Conservation (phyloP, 23 red algal species). For the Cyanidiococcus yangmingshanensis region DNA sequence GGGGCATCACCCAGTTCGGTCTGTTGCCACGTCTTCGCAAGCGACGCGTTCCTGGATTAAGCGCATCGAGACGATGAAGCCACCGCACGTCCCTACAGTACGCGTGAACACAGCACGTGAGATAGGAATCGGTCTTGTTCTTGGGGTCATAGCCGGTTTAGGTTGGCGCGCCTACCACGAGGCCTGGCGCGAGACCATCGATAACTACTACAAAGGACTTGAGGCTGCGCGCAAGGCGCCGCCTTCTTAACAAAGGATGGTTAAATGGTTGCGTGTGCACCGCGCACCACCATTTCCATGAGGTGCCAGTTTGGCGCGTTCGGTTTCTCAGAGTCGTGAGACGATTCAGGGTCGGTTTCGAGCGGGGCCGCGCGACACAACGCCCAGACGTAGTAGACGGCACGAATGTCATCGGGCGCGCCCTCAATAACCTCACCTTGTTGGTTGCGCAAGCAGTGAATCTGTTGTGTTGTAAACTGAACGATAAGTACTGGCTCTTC, state of each 20-base stretch:
- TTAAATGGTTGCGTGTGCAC: constrained; percentile 83
- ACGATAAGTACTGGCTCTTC: constrained; percentile 91
- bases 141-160: neutral
- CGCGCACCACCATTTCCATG: constrained; percentile 98
- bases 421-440: constrained; percentile 69
- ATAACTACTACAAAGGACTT: constrained; percentile 16
- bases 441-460: constrained; percentile 76
- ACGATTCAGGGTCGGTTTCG: neutral
- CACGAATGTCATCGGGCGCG: constrained; percentile 79
- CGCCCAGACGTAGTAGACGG: constrained; percentile 71
- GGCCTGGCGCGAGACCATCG: constrained; percentile 14
- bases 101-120: constrained; percentile 11
- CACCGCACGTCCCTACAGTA: neutral
- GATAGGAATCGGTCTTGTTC: neutral
- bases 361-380: constrained; percentile 27
- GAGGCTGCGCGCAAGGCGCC: constrained; percentile 12
- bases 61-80: no score
- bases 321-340: neutral
- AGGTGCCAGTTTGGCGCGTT: constrained; percentile 42
- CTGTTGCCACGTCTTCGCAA: no score
- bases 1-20: no score
- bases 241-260: neutral
- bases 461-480: constrained; percentile 88
- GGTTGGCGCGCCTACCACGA: constrained; percentile 14
- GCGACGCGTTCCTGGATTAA: no score